Evolutionary conservation across 1,139 yeast genomes (phyloP).

Genomic region (Zhuliangozyma parablackwelliae): DNA sequence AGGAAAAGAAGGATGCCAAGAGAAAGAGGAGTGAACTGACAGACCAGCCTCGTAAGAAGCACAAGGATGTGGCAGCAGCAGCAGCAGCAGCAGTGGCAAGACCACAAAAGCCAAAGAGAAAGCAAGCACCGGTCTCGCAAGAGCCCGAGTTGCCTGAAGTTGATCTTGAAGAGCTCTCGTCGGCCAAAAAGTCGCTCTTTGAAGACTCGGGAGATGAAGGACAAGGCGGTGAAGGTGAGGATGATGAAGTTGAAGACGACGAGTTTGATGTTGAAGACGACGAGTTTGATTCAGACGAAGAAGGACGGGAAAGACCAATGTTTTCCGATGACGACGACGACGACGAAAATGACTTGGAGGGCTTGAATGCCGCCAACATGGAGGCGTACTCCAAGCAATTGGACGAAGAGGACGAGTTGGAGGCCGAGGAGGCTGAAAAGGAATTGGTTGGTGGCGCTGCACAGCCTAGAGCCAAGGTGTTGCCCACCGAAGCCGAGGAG

Average conservation of each 20-base stretch:
- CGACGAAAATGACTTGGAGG: constrained; percentile 73
- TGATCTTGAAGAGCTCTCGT: constrained; percentile 57
- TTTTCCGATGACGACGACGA: constrained; percentile 71
- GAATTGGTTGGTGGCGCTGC: constrained; percentile 58
- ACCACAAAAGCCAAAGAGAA: constrained; percentile 5
- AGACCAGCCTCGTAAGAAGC: constrained; percentile 15
- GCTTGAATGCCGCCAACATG: constrained; percentile 82
- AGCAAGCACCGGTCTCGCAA: constrained; percentile 13
- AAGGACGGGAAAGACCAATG: constrained; percentile 62
- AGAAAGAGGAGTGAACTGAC: constrained; percentile 25
- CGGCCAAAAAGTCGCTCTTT: constrained; percentile 70
- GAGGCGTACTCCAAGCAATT: constrained; percentile 68
- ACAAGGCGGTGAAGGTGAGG: constrained; percentile 21
- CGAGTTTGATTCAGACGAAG: constrained; percentile 54
- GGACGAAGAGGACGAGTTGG: constrained; percentile 68
- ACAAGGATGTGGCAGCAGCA: constrained; percentile 16
- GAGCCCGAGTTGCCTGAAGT: constrained; percentile 50
- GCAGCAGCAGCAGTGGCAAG: constrained; percentile 10
- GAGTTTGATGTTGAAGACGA: constrained; percentile 57
- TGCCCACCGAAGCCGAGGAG: constrained; percentile 57
- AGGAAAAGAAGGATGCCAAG: constrained; percentile 43
- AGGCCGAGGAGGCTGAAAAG: constrained; percentile 74
- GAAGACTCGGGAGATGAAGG: constrained; percentile 67
- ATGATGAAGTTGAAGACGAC: constrained; percentile 38
- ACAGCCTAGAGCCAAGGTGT: constrained; percentile 68